Base-by-base conservation (phyloP, 805 yeast genomes). In the Zygotorulaspora danielsina region DNA sequence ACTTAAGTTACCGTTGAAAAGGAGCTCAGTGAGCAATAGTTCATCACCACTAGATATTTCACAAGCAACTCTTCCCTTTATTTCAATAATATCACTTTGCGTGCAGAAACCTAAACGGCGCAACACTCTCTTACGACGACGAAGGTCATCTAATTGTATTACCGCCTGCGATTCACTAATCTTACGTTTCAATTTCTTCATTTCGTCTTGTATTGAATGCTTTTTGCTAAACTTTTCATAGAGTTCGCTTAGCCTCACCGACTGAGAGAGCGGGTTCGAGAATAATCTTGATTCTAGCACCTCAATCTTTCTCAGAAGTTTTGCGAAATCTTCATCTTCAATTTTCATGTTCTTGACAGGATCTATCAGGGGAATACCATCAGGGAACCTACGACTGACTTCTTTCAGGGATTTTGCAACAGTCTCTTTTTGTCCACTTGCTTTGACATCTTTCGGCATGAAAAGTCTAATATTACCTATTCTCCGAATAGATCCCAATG, bases 41-140 rank as follows among this genome's bases (percentile, higher is more conserved):
- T 87, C 96, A 51, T 74, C 78, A 44, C 96, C 97, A 16, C 94
- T 83, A 52, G 90, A 80, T 52, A 90, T 90, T 56, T 90, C 97
- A 64, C 97, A 90, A 0, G 96, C 97, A 41, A 93, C 97, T 60
- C 97, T 77, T 40, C 99, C 99, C 65, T 93, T 93, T 54, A 93
- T 72, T 61, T 93, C 97, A 48, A 93, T 94, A 45, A 93, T 81
- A 63, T 93, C 98, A 47, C 77, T 74, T 38, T 79, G 80, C 2
- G 94, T 81, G 28, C 89, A 81, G 67, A 93, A 93, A 0, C 93
- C 97, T 26, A 93, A 73, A 57, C 96, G 78, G 62, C 97, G 79
- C 52, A 93, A 69, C 1, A 94, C 97, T 54, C 97, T 75, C 63
- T 88, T 90, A 54, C 98, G 81, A 58, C 85, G 86, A 61, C 84